These are phyloP conservation scores for Trifolium repens DNA, from an alignment of 306 rosid genomes.

Conservation along the genomic window DNA sequence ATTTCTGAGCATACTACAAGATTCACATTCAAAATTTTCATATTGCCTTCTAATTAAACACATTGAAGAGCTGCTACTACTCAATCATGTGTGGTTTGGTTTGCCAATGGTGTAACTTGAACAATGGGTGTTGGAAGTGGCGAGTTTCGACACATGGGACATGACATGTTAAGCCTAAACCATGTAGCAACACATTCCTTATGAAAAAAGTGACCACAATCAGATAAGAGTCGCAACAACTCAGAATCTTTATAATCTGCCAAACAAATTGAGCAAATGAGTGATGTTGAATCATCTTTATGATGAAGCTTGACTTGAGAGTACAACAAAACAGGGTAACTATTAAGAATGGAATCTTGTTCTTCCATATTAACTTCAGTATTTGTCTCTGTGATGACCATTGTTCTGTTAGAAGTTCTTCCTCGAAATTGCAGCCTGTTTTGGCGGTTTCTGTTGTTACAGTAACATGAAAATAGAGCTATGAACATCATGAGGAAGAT, in stretches of 20 bases:
- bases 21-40: too few relatives aligned
- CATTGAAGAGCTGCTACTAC: background rate
- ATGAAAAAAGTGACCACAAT: conserved; percentile 55
- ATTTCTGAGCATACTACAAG: too few relatives aligned
- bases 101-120: conserved; percentile 1
- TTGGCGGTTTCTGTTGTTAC: background rate
- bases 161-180: conserved; percentile 45
- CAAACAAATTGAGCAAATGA: conserved; percentile 59
- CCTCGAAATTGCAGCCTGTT: background rate
- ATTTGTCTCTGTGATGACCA: background rate
- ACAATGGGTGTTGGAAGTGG: conserved; percentile 47
- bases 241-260: conserved; percentile 52
- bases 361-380: conserved; percentile 29
- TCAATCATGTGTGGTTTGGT: conserved; percentile 1
- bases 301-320: conserved; percentile 47
- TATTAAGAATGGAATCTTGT: conserved; percentile 39
- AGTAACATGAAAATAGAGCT: conserved; percentile 28
- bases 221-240: conserved; percentile 50
- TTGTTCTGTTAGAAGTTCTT: conserved; percentile 15
- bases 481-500: conserved; percentile 22
- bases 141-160: conserved; percentile 53
- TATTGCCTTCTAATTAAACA: background rate
- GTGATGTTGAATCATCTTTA: conserved; percentile 25
- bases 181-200: conserved; percentile 51
- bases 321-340: conserved; percentile 45